phyloP scores from a whole-genome alignment of 108 stramenopile species.

The Epithemia pelagica region DNA sequence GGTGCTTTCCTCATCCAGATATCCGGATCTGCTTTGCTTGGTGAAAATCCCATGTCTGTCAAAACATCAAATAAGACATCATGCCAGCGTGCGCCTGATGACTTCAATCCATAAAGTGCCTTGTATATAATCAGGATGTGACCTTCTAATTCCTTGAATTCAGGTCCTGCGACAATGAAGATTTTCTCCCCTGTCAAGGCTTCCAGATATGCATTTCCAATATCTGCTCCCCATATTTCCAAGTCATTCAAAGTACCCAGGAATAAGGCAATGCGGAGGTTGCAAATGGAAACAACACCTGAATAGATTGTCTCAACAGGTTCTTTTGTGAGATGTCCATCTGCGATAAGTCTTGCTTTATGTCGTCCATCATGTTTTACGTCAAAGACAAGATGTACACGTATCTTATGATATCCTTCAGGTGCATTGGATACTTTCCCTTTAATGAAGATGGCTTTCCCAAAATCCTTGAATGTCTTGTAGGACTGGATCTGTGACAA shows the following conservation, averaged over 20 bases:
- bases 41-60: slow-evolving; percentile 23
- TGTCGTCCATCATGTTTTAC: slow-evolving; percentile 27
- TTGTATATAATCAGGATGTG: slow-evolving; percentile 17
- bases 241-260: slow-evolving; percentile 16
- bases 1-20: slow-evolving; percentile 23
- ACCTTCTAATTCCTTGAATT: slow-evolving; percentile 25
- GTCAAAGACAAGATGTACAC: slow-evolving; percentile 25
- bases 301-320: slow-evolving; percentile 24
- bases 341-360: slow-evolving; percentile 23
- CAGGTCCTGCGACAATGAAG: slow-evolving; percentile 25
- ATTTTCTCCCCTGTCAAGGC: slow-evolving; percentile 20
- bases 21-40: slow-evolving; percentile 28
- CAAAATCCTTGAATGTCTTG: slow-evolving; percentile 22
- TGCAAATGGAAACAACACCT: slow-evolving; percentile 20
- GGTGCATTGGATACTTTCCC: slow-evolving; percentile 4
- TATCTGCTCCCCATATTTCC: slow-evolving; percentile 9
- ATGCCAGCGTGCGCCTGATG: too few species aligned
- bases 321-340: slow-evolving; percentile 25
- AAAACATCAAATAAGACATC: slow-evolving; percentile 9
- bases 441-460: neutral
- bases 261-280: neutral
- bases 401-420: slow-evolving; percentile 19
- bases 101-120: slow-evolving; percentile 28
- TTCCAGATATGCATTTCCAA: slow-evolving; percentile 21
- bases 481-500: slow-evolving; percentile 15